These are phyloP conservation scores for Brassica juncea DNA, from an alignment of 345 rosid species.

Conservation along the genomic window DNA sequence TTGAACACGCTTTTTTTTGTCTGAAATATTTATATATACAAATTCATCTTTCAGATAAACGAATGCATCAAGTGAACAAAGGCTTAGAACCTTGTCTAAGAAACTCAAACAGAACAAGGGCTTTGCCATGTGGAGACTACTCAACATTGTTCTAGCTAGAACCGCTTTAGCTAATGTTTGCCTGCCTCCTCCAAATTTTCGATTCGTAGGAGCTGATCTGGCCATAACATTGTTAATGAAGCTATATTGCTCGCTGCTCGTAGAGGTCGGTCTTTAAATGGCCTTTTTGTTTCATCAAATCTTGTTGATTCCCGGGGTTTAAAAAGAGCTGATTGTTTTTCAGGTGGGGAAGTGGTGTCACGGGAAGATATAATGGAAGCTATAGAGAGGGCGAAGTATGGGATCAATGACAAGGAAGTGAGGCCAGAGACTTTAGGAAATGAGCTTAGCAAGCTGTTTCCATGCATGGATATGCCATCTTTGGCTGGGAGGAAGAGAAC, in stretches of 20 bases:
- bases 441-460: slow-evolving; percentile 81
- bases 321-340: slow-evolving; percentile 39
- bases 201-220: slow-evolving; percentile 96
- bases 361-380: slow-evolving; percentile 99
- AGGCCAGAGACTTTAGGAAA: slow-evolving; percentile 58
- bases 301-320: neutral
- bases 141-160: too few relatives aligned
- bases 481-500: slow-evolving; percentile 60
- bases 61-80: too few relatives aligned
- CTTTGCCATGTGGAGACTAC: too few relatives aligned
- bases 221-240: slow-evolving; percentile 85
- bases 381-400: slow-evolving; percentile 89
- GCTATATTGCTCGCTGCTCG: slow-evolving; percentile 95
- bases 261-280: slow-evolving; percentile 54
- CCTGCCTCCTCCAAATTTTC: too few relatives aligned
- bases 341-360: slow-evolving; percentile 70
- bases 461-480: slow-evolving; percentile 87
- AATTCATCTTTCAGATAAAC: too few relatives aligned
- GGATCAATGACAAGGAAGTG: slow-evolving; percentile 57
- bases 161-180: too few relatives aligned
- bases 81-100: too few relatives aligned
- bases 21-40: too few relatives aligned
- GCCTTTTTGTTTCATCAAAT: slow-evolving; percentile 4
- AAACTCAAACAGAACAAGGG: too few relatives aligned
- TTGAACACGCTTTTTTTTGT: too few relatives aligned